Percentiles rank a stretch among this genome's conserved stretches.
Conservation (phyloP, 495 filamentous ascomycete species). For the Saxispiralis lemnorum region DNA sequence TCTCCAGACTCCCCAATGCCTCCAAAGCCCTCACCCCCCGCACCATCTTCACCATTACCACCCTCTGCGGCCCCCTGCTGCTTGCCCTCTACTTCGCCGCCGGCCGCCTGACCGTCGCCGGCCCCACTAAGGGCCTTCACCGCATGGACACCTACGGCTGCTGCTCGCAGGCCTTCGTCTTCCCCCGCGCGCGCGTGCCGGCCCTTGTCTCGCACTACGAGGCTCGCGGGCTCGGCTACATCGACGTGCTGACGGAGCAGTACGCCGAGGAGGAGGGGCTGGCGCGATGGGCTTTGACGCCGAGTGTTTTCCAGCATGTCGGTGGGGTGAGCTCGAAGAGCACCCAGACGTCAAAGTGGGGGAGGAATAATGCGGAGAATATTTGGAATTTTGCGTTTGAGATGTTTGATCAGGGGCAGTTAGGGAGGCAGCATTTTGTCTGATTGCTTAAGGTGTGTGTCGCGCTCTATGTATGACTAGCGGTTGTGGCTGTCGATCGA, state of each 20-base stretch:
- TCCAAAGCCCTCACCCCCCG: not conserved
- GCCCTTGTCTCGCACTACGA: slow-evolving; percentile 16
- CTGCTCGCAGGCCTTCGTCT: slow-evolving; percentile 30
- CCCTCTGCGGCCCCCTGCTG: slow-evolving; percentile 17
- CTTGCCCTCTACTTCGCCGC: slow-evolving; percentile 25
- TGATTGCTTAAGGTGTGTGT: not conserved
- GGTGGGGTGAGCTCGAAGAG: slow-evolving; percentile 26
- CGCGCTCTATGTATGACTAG: too few species aligned
- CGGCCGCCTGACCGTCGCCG: slow-evolving; percentile 25
- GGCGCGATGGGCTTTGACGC: slow-evolving; percentile 33
- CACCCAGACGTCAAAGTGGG: slow-evolving; percentile 9
- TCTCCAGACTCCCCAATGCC: slow-evolving; percentile 12
- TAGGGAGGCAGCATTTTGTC: slow-evolving; percentile 13
- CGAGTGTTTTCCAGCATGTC: slow-evolving; percentile 36
- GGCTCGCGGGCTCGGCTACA: slow-evolving; percentile 8
- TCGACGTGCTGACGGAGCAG: slow-evolving; percentile 31
- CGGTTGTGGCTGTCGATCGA: too few species aligned
- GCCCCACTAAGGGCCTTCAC: slow-evolving; percentile 25
- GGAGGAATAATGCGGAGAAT: slow-evolving; percentile 17
- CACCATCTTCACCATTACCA: slow-evolving; percentile 12
- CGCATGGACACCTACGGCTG: slow-evolving; percentile 37
- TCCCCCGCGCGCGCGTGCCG: slow-evolving; percentile 22
- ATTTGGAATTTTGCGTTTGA: slow-evolving; percentile 32
- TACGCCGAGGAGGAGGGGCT: slow-evolving; percentile 25
- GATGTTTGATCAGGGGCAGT: slow-evolving; percentile 7